phyloP scores from a whole-genome alignment of 305 asterid genomes.

The Solanum hybrid region DNA sequence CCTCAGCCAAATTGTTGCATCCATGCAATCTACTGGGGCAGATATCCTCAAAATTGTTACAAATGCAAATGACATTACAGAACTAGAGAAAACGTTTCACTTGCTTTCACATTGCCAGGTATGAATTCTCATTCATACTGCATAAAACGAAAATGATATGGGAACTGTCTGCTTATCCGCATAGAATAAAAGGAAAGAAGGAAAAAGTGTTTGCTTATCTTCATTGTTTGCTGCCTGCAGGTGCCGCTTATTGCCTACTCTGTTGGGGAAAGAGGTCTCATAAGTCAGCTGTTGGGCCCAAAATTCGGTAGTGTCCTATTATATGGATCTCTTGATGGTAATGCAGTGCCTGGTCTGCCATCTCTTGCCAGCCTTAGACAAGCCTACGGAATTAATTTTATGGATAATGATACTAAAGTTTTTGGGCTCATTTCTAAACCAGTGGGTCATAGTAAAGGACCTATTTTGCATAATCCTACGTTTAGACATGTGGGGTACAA shows the following conservation, averaged over 20 bases:
- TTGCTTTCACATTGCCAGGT: conserved; percentile 52
- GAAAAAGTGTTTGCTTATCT: not conserved
- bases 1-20: conserved; percentile 26
- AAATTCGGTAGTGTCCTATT: conserved; percentile 46
- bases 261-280: conserved; percentile 56
- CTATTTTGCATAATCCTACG: conserved; percentile 62
- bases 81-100: conserved; percentile 25
- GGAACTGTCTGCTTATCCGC: not conserved
- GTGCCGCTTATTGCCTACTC: conserved; percentile 47
- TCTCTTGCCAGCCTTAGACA: conserved; percentile 36
- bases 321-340: conserved; percentile 46
- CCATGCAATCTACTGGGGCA: conserved; percentile 40
- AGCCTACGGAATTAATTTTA: conserved; percentile 34
- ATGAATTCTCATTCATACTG: not conserved
- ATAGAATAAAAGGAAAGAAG: not conserved
- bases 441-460: conserved; percentile 69
- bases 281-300: conserved; percentile 47
- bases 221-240: conserved; percentile 17
- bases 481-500: conserved; percentile 47
- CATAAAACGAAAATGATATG: not conserved
- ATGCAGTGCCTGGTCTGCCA: conserved; percentile 42
- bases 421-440: conserved; percentile 69
- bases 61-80: conserved; percentile 38
- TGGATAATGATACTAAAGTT: conserved; percentile 37
- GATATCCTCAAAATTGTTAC: conserved; percentile 45